These are phyloP conservation scores for Penicillium sp. DNA, from an alignment of 2,329 filamentous ascomycete species.

Conservation along the genomic window DNA sequence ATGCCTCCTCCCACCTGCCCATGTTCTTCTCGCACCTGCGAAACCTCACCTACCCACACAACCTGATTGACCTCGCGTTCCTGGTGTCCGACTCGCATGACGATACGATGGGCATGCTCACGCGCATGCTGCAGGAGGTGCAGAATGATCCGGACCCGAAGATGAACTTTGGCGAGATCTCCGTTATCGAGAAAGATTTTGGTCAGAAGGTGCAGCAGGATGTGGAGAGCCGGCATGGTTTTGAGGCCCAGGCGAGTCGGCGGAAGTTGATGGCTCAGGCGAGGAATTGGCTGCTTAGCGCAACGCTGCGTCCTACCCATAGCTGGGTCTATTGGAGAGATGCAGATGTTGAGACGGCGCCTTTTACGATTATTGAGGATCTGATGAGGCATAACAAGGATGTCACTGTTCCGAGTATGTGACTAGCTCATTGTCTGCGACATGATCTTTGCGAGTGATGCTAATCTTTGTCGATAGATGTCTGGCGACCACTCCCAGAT, in stretches of 20 bases:
- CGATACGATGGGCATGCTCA: conserved; percentile 77
- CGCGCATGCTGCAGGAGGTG: conserved; percentile 75
- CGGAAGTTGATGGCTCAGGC: conserved; percentile 98
- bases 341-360: conserved; percentile 96
- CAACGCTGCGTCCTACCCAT: conserved; percentile 89
- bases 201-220: conserved; percentile 98
- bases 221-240: conserved; percentile 95
- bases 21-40: conserved; percentile 99
- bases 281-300: conserved; percentile 94
- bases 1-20: conserved; percentile 86
- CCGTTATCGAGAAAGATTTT: conserved; percentile 98
- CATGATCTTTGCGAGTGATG: conserved; percentile 1
- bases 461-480: conserved; percentile 63
- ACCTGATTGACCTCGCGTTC: conserved; percentile 94
- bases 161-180: conserved; percentile 92
- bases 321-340: conserved; percentile 99
- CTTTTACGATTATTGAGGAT: conserved; percentile 95
- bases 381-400: conserved; percentile 99
- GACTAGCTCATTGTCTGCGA: background rate
- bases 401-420: conserved; percentile 95
- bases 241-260: conserved; percentile 90
- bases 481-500: conserved; percentile 97
- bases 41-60: conserved; percentile 97
- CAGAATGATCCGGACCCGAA: conserved; percentile 80
- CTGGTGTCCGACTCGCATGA: conserved; percentile 98